Percentiles rank a stretch among this genome's conserved stretches.
These are phyloP conservation scores for Hyparrhenia diplandra DNA, from an alignment of 176 grass and related monocot genomes.

Conservation along the genomic window DNA sequence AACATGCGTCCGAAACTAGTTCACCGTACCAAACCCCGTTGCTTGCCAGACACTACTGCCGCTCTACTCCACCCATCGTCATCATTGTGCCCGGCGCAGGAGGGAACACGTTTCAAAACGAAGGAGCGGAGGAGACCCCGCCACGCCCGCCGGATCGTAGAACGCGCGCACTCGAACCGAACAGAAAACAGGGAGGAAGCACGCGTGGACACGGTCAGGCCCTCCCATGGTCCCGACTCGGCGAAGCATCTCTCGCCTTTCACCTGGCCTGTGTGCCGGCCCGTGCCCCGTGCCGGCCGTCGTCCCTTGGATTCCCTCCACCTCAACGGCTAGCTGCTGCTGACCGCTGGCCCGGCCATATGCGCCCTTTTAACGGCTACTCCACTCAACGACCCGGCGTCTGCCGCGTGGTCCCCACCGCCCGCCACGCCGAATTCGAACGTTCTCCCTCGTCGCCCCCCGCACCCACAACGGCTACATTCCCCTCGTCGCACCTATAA, in stretches of 20 bases:
- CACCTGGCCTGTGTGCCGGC: too few species aligned
- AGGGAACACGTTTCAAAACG: not conserved
- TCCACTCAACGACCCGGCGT: conserved; percentile 7
- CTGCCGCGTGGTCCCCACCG: not conserved
- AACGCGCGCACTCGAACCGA: not conserved
- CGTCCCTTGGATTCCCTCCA: conserved; percentile 33
- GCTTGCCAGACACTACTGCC: not conserved
- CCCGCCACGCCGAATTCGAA: conserved; percentile 43
- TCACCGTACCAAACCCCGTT: not conserved
- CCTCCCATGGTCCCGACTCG: not conserved
- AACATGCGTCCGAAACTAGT: not conserved
- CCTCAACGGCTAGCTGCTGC: conserved; percentile 60
- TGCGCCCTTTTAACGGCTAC: conserved; percentile 50
- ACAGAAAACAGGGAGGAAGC: not conserved
- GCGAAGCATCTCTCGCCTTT: not conserved
- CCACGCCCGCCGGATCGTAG: too few species aligned
- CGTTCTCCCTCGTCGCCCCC: conserved; percentile 6
- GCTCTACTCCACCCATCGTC: not conserved
- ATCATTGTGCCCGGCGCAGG: not conserved
- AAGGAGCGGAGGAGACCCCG: too few species aligned
- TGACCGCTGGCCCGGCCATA: not conserved
- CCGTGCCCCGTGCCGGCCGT: too few species aligned
- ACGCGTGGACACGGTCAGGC: not conserved
- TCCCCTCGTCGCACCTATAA: conserved; percentile 28
- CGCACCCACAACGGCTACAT: conserved; percentile 51